Evolutionary conservation across 495 filamentous ascomycete species (phyloP).

Genomic region (Amorphotheca resinae): DNA sequence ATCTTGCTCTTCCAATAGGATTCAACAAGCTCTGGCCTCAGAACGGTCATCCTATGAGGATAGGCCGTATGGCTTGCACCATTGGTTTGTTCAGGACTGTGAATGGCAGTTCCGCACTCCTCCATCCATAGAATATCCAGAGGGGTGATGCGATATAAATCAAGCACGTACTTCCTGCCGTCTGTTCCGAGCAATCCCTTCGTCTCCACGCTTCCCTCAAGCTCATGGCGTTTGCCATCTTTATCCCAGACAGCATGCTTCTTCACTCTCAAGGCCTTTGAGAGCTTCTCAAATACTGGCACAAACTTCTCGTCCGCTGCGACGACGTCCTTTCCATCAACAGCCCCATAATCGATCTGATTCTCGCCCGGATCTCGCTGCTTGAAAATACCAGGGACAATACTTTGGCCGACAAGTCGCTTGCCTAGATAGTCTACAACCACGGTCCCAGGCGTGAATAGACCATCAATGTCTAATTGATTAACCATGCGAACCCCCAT

Average conservation of each 20-base stretch:
- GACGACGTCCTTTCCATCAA: slow-evolving; percentile 93
- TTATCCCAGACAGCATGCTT: slow-evolving; percentile 98
- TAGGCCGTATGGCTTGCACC: slow-evolving; percentile 46
- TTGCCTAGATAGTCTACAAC: slow-evolving; percentile 96
- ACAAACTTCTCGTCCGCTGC: slow-evolving; percentile 79
- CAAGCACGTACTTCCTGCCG: slow-evolving; percentile 90
- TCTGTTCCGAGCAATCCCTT: slow-evolving; percentile 97
- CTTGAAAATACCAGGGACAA: slow-evolving; percentile 98
- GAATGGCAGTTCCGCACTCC: slow-evolving; percentile 34
- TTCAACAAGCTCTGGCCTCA: slow-evolving; percentile 83
- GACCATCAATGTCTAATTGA: slow-evolving; percentile 85
- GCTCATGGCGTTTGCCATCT: slow-evolving; percentile 74
- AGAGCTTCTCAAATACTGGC: slow-evolving; percentile 77
- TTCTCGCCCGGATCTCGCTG: slow-evolving; percentile 94
- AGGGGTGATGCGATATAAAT: slow-evolving; percentile 89
- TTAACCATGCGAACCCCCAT: slow-evolving; percentile 88
- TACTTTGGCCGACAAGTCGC: slow-evolving; percentile 94
- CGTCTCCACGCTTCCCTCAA: slow-evolving; percentile 94
- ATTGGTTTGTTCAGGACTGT: slow-evolving; percentile 31
- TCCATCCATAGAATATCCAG: slow-evolving; percentile 87
- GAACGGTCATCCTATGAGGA: slow-evolving; percentile 89
- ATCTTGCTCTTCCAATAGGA: slow-evolving; percentile 71
- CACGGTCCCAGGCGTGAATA: slow-evolving; percentile 92
- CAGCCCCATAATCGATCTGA: slow-evolving; percentile 97
- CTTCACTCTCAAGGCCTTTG: slow-evolving; percentile 77